Percentiles rank a stretch among this genome's conserved stretches.
Conservation (phyloP, 2,329 filamentous ascomycete genomes). For the Fusarium camptoceras region DNA sequence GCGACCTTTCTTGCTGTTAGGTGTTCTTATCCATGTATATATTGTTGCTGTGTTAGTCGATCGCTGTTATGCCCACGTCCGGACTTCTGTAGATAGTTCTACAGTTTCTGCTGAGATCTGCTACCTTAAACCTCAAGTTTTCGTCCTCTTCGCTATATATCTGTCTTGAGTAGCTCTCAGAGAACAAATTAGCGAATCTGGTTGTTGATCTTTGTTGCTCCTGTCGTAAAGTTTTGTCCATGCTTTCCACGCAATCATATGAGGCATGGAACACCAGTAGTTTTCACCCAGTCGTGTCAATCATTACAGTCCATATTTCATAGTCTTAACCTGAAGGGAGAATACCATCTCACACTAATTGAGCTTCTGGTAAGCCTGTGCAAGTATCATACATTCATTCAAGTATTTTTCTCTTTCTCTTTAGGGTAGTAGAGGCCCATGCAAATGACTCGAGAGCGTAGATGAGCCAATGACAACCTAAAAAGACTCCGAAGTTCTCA, state of each 20-base stretch:
- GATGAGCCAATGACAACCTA: not conserved
- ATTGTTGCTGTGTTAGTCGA: accelerated
- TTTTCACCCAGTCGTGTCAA: not conserved
- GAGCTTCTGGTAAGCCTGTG: not conserved
- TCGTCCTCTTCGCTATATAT: accelerated
- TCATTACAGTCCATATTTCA: not conserved
- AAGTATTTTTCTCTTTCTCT: not conserved
- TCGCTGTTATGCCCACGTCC: not conserved
- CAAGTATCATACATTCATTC: not conserved
- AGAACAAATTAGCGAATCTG: not conserved
- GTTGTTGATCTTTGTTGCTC: not conserved
- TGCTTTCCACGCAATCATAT: not conserved
- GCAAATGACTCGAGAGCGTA: not conserved
- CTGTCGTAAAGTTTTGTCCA: accelerated
- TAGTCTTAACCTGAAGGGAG: accelerated
- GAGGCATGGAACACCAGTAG: not conserved
- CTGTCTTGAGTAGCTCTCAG: not conserved
- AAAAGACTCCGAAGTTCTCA: not conserved
- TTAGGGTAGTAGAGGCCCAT: not conserved
- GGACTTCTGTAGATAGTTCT: not conserved
- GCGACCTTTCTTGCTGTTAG: conserved; percentile 18
- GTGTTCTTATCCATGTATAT: accelerated
- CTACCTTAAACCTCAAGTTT: not conserved
- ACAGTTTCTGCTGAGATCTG: not conserved
- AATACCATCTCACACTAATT: too few relatives aligned